phyloP scores from a whole-genome alignment of 2,329 filamentous ascomycete genomes.

The Colletotrichum cuscutae region DNA sequence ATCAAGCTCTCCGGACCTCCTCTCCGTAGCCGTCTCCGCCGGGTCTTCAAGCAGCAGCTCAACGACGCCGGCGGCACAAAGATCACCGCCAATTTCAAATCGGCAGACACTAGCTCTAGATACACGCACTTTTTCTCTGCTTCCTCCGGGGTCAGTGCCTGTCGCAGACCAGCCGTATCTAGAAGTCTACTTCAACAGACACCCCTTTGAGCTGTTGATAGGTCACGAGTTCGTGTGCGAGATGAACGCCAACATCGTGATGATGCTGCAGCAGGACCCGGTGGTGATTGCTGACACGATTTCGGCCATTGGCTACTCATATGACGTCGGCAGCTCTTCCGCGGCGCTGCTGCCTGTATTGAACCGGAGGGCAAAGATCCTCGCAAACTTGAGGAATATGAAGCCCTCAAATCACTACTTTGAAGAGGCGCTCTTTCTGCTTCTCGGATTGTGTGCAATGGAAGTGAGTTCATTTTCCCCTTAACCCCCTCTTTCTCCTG shows the following conservation, averaged over 20 bases:
- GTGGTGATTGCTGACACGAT: conserved; percentile 41
- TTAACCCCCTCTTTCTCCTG: neutral
- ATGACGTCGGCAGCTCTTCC: conserved; percentile 36
- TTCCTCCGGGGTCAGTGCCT: conserved; percentile 41
- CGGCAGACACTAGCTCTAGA: neutral
- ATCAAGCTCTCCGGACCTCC: neutral
- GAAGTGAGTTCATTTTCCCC: conserved; percentile 38
- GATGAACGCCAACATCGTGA: conserved; percentile 44
- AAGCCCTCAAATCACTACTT: conserved; percentile 37
- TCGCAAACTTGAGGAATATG: conserved; percentile 40
- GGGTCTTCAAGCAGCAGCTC: neutral
- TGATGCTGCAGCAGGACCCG: conserved; percentile 43
- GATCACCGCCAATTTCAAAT: neutral
- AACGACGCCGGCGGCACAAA: neutral
- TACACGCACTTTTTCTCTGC: conserved; percentile 32
- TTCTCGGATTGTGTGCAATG: conserved; percentile 43
- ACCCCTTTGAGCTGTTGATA: conserved; percentile 43
- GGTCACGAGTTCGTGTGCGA: conserved; percentile 43
- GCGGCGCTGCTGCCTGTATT: conserved; percentile 38
- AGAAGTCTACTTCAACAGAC: conserved; percentile 43
- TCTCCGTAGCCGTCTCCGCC: neutral
- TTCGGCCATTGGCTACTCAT: conserved; percentile 43
- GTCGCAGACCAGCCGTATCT: conserved; percentile 41
- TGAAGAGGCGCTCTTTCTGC: conserved; percentile 41
- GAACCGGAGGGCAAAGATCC: conserved; percentile 41